A percentile compares a stretch with the other conserved stretches of the same genome.
phyloP scores from a whole-genome alignment of 768 basidiomycete genomes.

The Leccinum disarticulatum region DNA sequence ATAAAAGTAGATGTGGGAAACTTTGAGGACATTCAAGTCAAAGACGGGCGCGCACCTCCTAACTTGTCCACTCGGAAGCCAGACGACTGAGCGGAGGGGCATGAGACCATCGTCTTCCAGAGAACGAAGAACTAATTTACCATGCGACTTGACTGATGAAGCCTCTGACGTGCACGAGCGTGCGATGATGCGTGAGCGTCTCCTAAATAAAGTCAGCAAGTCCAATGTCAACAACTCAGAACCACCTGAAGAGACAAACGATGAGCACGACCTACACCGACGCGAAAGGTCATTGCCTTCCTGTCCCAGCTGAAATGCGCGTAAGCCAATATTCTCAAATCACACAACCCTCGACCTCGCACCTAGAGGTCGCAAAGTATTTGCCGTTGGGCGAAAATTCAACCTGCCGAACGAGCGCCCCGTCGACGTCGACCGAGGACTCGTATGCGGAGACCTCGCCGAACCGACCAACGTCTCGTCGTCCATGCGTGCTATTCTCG shows the following conservation, averaged over 20 bases:
- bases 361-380: slow-evolving; percentile 54
- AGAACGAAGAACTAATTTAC: slow-evolving; percentile 18
- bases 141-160: slow-evolving; percentile 58
- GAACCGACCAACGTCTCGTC: slow-evolving; percentile 27
- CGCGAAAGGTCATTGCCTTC: slow-evolving; percentile 47
- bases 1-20: not conserved
- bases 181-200: slow-evolving; percentile 40
- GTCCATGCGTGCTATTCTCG: slow-evolving; percentile 16
- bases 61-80: slow-evolving; percentile 51
- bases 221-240: not conserved
- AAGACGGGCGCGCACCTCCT: not conserved
- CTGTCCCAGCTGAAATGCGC: slow-evolving; percentile 44
- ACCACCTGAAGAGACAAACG: not conserved
- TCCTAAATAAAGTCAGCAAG: slow-evolving; percentile 33
- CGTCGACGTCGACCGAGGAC: slow-evolving; percentile 29
- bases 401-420: slow-evolving; percentile 52
- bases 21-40: not conserved
- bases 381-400: slow-evolving; percentile 56
- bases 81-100: slow-evolving; percentile 36
- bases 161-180: slow-evolving; percentile 48
- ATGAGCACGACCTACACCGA: slow-evolving; percentile 35
- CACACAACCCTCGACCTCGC: not conserved
- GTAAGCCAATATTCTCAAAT: not conserved
- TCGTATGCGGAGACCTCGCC: slow-evolving; percentile 20
- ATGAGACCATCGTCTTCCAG: not conserved